These are phyloP conservation scores for Melanogaster broomeanus DNA, from an alignment of 768 basidiomycete species.

Conservation along the genomic window DNA sequence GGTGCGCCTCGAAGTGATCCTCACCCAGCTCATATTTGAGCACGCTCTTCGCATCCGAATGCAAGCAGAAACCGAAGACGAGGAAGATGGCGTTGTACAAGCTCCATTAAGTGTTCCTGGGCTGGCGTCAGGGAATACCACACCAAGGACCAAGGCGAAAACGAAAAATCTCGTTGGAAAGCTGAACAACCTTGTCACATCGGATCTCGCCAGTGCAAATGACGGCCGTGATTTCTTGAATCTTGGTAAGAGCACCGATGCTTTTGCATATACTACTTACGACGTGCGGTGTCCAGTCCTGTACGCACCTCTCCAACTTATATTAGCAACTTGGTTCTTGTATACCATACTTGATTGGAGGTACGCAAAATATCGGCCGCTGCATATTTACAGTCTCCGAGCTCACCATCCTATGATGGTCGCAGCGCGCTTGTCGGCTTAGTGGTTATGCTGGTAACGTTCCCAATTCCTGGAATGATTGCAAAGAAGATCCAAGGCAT, in stretches of 20 bases:
- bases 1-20: constrained; percentile 49
- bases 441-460: constrained; percentile 45
- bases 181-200: constrained; percentile 74
- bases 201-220: constrained; percentile 22
- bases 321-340: constrained; percentile 41
- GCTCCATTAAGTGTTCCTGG: background rate
- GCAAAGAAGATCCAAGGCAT: constrained; percentile 47
- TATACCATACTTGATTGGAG: constrained; percentile 50
- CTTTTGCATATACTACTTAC: background rate
- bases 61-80: constrained; percentile 9
- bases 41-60: constrained; percentile 59
- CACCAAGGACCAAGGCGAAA: constrained; percentile 23
- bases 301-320: constrained; percentile 44
- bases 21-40: constrained; percentile 54
- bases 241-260: background rate
- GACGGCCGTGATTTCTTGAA: constrained; percentile 12
- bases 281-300: constrained; percentile 21
- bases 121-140: constrained; percentile 34
- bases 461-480: constrained; percentile 59
- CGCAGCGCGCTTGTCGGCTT: constrained; percentile 58
- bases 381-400: too few species aligned
- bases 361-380: too few species aligned
- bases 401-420: background rate
- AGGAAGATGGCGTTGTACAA: background rate
- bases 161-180: constrained; percentile 58